A percentile compares a stretch with the other conserved stretches of the same genome.
Evolutionary conservation across 495 filamentous ascomycete genomes (phyloP).

Genomic region (Pseudomonodictys pantanalensis): DNA sequence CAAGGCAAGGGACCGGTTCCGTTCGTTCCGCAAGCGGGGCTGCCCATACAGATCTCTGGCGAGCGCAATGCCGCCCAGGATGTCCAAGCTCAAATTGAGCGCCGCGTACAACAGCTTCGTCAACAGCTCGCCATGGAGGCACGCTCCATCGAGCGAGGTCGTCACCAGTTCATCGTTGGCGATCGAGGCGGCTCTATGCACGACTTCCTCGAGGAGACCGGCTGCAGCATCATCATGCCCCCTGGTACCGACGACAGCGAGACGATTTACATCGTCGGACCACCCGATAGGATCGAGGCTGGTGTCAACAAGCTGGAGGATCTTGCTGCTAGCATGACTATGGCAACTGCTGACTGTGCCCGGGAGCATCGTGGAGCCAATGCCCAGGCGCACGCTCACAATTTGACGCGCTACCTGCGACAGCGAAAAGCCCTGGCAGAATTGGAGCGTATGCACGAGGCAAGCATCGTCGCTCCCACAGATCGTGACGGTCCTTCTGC

Average conservation of each 20-base stretch:
- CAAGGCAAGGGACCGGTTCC: conserved; percentile 62
- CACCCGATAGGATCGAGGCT: conserved; percentile 62
- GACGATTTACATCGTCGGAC: conserved; percentile 78
- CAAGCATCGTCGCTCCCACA: conserved; percentile 75
- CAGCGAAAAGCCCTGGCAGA: conserved; percentile 72
- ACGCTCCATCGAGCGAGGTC: conserved; percentile 68
- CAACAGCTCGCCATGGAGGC: conserved; percentile 68
- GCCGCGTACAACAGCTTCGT: conserved; percentile 66
- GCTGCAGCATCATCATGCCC: conserved; percentile 83
- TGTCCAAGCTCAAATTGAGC: conserved; percentile 75
- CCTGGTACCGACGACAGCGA: conserved; percentile 70
- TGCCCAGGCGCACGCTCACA: conserved; percentile 70
- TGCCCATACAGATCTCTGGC: conserved; percentile 78
- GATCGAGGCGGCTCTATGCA: conserved; percentile 72
- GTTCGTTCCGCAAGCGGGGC: conserved; percentile 63
- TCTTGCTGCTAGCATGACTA: conserved; percentile 77
- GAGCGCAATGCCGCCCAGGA: conserved; percentile 80
- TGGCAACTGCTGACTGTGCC: conserved; percentile 71
- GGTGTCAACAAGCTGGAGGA: conserved; percentile 78
- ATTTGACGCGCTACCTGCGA: conserved; percentile 78
- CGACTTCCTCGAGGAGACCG: conserved; percentile 84
- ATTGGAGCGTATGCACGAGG: conserved; percentile 71
- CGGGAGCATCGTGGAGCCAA: conserved; percentile 72
- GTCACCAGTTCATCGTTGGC: conserved; percentile 89
- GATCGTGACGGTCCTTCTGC: conserved; percentile 59